Evolutionary conservation across 1,284 basidiomycete genomes (phyloP), one percentile per base, ranked within the genome.

Genomic region (Rhodotorula glutinis): DNA sequence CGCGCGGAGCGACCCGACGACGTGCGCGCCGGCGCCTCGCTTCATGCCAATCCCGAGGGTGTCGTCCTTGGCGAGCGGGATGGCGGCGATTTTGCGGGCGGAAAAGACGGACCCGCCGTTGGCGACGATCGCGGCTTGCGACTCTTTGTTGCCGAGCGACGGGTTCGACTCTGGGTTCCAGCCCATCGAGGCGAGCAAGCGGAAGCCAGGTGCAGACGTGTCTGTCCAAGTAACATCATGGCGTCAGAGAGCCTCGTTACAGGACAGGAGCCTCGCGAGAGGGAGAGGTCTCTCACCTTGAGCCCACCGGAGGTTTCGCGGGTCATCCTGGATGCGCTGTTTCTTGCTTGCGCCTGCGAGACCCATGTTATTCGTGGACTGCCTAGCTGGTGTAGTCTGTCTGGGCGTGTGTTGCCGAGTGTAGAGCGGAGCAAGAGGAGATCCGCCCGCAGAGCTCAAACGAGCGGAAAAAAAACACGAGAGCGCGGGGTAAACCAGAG

Each of bases 161-260:
- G 70, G 67, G 47, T 60, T 63, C 19, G 62, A 58, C 16, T 69
- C 57, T 21, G 73, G 72, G 33, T 71, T 71, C 72, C 73, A 75
- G 54, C 75, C 75, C 75, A 75, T 75, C 23, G 72, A 72, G 23
- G 67, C 67, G 46, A 75, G 67, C n/a, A 75, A 62, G 27, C 69
- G 66, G 67, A 74, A 74, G 23, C 75, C 75, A 8, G 75, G 75
- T 21, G 70, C 71, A 7, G 52, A 53, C 11, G 70, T 71, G 62
- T 75, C 70, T 71, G 65, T 14, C 2, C 14, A 19, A 16, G 27
- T n/a, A n/a, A n/a, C n/a, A n/a, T n/a, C n/a, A n/a, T n/a, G n/a
- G n/a, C n/a, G n/a, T n/a, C n/a, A n/a, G n/a, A n/a, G n/a, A n/a
- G n/a, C n/a, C n/a, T n/a, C n/a, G n/a, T n/a, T n/a, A n/a, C n/a